Evolutionary conservation across 371 early-diverging fungal species (phyloP).

Genomic region (Fennellomyces sp.): DNA sequence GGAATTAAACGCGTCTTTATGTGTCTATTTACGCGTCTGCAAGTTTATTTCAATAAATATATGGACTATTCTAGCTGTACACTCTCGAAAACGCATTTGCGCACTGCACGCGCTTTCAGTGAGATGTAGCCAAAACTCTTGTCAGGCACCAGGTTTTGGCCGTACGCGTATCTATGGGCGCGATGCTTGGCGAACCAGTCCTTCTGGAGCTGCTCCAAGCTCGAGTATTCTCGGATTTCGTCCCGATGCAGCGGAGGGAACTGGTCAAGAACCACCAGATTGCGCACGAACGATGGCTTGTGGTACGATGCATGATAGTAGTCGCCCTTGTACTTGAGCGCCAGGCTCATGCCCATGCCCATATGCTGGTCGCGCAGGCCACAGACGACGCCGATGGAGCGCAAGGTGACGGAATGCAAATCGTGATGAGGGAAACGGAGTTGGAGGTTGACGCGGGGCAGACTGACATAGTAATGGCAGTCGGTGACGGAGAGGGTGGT

Average conservation of each 20-base stretch:
- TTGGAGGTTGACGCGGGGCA: neutral
- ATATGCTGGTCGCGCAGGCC: neutral
- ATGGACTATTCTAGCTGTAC: neutral
- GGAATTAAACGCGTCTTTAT: too few species aligned
- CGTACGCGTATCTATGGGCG: neutral
- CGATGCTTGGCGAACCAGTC: conserved; percentile 3
- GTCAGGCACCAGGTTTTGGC: neutral
- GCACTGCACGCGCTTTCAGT: neutral
- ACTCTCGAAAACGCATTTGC: conserved; percentile 2
- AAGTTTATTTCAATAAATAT: neutral
- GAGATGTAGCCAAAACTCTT: neutral
- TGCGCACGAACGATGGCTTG: neutral
- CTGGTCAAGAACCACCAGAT: neutral
- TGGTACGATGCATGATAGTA: conserved; percentile 3
- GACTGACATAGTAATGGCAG: neutral
- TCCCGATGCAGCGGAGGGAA: neutral
- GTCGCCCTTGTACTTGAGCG: neutral
- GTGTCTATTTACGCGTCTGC: too few species aligned
- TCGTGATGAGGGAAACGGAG: neutral
- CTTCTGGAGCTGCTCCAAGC: neutral
- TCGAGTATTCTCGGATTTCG: neutral
- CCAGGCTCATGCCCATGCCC: conserved; percentile 4
- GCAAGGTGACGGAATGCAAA: neutral
- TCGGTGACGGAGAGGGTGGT: neutral
- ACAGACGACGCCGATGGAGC: conserved; percentile 5